Evolutionary conservation across 805 yeast species (phyloP).

Genomic region (Yamadazyma kitorensis): DNA sequence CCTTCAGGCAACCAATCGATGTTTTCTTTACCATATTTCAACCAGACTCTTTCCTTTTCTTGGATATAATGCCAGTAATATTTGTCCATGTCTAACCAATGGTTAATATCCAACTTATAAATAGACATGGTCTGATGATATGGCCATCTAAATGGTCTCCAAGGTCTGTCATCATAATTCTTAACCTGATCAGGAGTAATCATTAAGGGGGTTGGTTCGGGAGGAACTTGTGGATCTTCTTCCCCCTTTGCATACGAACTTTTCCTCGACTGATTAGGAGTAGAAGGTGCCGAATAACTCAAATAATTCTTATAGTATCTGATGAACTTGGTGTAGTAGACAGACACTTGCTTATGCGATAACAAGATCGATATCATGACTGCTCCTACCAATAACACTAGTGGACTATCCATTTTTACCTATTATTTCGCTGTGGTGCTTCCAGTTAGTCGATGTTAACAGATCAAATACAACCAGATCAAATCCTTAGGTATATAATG

Average conservation of each 20-base stretch:
- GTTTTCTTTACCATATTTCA: slow-evolving; percentile 57
- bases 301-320: slow-evolving; percentile 9
- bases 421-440: no score
- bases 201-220: slow-evolving; percentile 46
- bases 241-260: slow-evolving; percentile 11
- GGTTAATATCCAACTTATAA: slow-evolving; percentile 66
- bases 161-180: slow-evolving; percentile 69
- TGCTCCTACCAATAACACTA: slow-evolving; percentile 12
- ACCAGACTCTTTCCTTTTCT: slow-evolving; percentile 59
- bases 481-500: no score
- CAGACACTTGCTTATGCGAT: slow-evolving; percentile 15
- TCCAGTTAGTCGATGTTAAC: no score
- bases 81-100: slow-evolving; percentile 80
- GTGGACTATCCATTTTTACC: slow-evolving; percentile 5
- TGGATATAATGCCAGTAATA: slow-evolving; percentile 64
- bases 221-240: slow-evolving; percentile 11
- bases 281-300: slow-evolving; percentile 8
- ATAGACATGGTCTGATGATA: slow-evolving; percentile 79
- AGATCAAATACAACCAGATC: no score
- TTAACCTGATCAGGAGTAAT: slow-evolving; percentile 67
- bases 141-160: slow-evolving; percentile 82
- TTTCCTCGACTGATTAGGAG: slow-evolving; percentile 12
- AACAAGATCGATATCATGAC: slow-evolving; percentile 12
- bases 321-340: slow-evolving; percentile 2
- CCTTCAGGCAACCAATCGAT: slow-evolving; percentile 67